These are phyloP conservation scores for Histomonas meleagridis DNA, from an alignment of 208 protist genomes.

Conservation along the genomic window DNA sequence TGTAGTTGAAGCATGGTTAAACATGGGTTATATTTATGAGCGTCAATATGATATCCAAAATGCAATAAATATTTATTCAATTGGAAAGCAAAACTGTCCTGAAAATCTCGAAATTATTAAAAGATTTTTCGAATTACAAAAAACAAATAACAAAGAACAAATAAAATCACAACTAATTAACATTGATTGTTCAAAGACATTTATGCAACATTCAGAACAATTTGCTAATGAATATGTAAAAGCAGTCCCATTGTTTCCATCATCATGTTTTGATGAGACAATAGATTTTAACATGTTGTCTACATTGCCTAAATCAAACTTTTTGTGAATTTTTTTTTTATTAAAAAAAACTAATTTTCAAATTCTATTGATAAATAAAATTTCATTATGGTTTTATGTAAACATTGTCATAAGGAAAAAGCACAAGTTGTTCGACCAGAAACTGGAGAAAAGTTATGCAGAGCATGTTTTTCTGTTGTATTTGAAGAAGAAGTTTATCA, in stretches of 20 bases:
- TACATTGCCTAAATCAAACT: too few relatives aligned
- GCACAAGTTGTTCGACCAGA: slow-evolving; percentile 3
- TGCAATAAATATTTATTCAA: neutral
- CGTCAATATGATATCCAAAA: neutral
- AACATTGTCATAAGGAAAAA: slow-evolving; percentile 20
- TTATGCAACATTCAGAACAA: neutral
- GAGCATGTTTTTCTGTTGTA: slow-evolving; percentile 40
- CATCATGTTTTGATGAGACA: neutral
- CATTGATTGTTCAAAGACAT: neutral
- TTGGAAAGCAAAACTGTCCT: neutral
- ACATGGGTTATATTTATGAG: neutral
- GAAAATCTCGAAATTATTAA: too few relatives aligned
- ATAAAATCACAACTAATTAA: neutral
- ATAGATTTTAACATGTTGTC: too few relatives aligned
- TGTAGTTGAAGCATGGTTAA: neutral
- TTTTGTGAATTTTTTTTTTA: too few relatives aligned
- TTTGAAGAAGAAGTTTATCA: slow-evolving; percentile 54
- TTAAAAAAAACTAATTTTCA: too few relatives aligned
- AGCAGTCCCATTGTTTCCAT: neutral
- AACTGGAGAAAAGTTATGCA: slow-evolving; percentile 38
- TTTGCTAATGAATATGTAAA: neutral
- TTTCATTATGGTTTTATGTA: too few relatives aligned
- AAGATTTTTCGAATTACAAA: too few relatives aligned
- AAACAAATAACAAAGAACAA: too few relatives aligned
- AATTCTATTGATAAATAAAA: too few relatives aligned